These are phyloP conservation scores for Cymbopogon flexuosus DNA, from an alignment of 202 grass and related monocot genomes.

Conservation along the genomic window DNA sequence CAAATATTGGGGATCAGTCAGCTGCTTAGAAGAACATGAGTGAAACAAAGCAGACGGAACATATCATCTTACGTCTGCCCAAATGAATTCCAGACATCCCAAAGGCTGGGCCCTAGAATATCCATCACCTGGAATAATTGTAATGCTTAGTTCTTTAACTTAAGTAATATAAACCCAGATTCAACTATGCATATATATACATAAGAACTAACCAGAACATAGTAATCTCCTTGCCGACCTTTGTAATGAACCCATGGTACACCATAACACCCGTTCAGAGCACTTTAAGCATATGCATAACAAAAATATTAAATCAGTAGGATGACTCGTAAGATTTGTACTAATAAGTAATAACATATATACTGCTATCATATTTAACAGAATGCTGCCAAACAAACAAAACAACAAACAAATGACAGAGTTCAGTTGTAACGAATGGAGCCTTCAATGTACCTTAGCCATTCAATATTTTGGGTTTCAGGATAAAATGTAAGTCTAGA, in stretches of 20 bases:
- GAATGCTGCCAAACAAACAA: slow-evolving; percentile 4
- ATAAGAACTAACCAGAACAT: slow-evolving; percentile 69
- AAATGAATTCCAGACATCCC: slow-evolving; percentile 99
- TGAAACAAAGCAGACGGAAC: slow-evolving; percentile 17
- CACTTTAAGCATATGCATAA: slow-evolving; percentile 48
- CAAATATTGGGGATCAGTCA: slow-evolving; percentile 26
- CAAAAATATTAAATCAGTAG: slow-evolving; percentile 16
- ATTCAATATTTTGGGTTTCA: background rate
- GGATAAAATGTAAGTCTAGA: slow-evolving; percentile 2
- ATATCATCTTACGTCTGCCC: slow-evolving; percentile 71
- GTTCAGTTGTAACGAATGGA: background rate
- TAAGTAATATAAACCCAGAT: background rate
- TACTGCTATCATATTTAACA: slow-evolving; percentile 6
- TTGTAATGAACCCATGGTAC: slow-evolving; percentile 94
- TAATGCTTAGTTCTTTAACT: background rate
- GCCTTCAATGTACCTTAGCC: background rate
- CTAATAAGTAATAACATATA: background rate
- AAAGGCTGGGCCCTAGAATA: slow-evolving; percentile 94
- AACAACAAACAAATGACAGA: background rate
- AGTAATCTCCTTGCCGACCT: slow-evolving; percentile 91
- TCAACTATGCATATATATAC: background rate
- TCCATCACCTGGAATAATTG: slow-evolving; percentile 83
- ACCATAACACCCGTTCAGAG: slow-evolving; percentile 91
- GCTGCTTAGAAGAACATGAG: slow-evolving; percentile 1
- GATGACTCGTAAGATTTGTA: slow-evolving; percentile 6